Conservation (phyloP, 805 yeast species). For the Cyberlindnera saturnus region DNA sequence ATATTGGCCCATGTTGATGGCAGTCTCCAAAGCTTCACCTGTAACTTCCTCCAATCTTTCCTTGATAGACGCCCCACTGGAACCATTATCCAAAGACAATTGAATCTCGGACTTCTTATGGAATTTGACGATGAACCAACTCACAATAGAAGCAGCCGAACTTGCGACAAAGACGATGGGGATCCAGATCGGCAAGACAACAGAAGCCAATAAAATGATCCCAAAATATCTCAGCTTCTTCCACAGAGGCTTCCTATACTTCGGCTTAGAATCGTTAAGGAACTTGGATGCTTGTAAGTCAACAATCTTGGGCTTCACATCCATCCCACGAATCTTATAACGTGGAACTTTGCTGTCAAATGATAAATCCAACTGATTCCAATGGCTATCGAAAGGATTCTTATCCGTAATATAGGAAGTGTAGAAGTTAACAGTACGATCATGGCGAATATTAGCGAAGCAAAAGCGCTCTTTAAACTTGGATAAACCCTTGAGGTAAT, state of each 20-base stretch:
- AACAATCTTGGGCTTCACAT: conserved; percentile 44
- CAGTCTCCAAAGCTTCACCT: conserved; percentile 21
- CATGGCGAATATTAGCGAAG: conserved; percentile 74
- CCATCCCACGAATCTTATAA: conserved; percentile 30
- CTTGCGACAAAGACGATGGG: conserved; percentile 35
- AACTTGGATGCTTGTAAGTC: conserved; percentile 35
- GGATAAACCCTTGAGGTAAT: conserved; percentile 48
- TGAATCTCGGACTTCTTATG: conserved; percentile 12
- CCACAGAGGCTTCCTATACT: conserved; percentile 7
- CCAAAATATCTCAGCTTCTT: conserved; percentile 21
- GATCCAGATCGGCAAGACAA: conserved; percentile 43
- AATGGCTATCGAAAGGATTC: conserved; percentile 64
- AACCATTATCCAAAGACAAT: conserved; percentile 3
- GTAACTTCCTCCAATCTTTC: conserved; percentile 22
- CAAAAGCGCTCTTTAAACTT: conserved; percentile 51
- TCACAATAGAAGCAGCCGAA: conserved; percentile 30
- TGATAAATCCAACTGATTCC: conserved; percentile 35
- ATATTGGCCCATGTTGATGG: conserved; percentile 17
- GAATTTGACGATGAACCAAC: conserved; percentile 36
- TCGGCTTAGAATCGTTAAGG: neutral
- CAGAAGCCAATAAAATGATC: conserved; percentile 15
- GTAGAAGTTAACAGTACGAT: conserved; percentile 82
- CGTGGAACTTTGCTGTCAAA: conserved; percentile 34
- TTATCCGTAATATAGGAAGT: conserved; percentile 71
- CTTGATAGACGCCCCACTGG: neutral